phyloP scores from a whole-genome alignment of 441 rosid species.

The Metrosideros polymorpha region DNA sequence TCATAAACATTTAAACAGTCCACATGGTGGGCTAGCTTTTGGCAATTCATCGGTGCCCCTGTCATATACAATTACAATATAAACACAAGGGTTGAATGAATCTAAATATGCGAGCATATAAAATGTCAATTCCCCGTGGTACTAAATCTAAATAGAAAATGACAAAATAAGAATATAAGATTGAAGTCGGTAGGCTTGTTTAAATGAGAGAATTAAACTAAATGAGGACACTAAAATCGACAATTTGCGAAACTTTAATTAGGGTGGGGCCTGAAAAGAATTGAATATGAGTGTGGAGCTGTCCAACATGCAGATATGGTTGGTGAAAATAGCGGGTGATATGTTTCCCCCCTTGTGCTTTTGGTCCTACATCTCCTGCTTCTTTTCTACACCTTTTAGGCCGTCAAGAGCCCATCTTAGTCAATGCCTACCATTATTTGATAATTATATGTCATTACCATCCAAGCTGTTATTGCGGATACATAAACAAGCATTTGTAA shows the following conservation, averaged over 20 bases:
- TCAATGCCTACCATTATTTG: neutral
- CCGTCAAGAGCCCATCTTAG: neutral
- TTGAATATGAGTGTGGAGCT: neutral
- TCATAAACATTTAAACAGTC: neutral
- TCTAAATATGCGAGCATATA: neutral
- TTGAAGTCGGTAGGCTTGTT: neutral
- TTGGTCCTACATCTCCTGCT: neutral
- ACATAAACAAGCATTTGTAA: neutral
- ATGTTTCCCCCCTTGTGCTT: neutral
- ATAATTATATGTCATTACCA: neutral
- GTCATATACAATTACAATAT: neutral
- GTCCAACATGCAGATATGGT: neutral
- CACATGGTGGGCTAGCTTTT: neutral
- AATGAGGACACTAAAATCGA: neutral
- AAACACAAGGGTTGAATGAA: neutral
- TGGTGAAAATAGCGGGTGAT: neutral
- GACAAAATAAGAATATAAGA: neutral
- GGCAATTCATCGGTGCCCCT: neutral
- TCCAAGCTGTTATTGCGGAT: neutral
- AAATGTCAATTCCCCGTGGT: neutral
- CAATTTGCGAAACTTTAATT: neutral
- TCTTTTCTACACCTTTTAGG: neutral
- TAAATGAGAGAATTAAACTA: neutral
- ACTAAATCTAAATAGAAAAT: neutral
- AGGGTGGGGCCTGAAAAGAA: neutral